Evolutionary conservation across 192 early-diverging fungal genomes (phyloP).

Genomic region (Coemansia umbellata): DNA sequence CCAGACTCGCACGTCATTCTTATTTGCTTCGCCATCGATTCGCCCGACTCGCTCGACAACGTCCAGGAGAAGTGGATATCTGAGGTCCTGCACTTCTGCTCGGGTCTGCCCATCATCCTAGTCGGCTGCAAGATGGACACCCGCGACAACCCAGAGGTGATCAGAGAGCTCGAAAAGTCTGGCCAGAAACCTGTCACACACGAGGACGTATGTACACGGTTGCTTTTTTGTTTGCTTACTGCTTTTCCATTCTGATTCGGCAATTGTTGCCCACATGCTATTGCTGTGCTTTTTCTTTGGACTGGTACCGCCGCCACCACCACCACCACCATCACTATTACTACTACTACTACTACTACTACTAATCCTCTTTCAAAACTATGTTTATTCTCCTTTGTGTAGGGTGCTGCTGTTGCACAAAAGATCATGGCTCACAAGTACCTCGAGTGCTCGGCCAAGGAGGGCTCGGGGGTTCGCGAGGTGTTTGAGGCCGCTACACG

Average conservation of each 20-base stretch:
- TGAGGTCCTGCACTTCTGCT: slow-evolving; percentile 25
- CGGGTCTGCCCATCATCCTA: slow-evolving; percentile 22
- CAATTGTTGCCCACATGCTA: slow-evolving; percentile 26
- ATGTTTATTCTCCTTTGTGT: slow-evolving; percentile 7
- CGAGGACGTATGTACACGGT: slow-evolving; percentile 2
- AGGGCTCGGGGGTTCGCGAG: slow-evolving; percentile 18
- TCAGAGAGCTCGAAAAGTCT: slow-evolving; percentile 49
- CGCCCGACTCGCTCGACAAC: slow-evolving; percentile 78
- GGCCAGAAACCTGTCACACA: neutral
- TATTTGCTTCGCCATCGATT: slow-evolving; percentile 88
- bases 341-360: too few species aligned
- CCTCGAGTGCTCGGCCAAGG: slow-evolving; percentile 77
- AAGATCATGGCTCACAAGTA: slow-evolving; percentile 84
- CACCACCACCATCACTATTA: too few species aligned
- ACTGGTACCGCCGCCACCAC: too few species aligned
- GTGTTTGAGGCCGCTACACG: slow-evolving; percentile 76
- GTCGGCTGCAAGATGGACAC: slow-evolving; percentile 51
- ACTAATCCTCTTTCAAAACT: neutral
- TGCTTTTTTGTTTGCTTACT: slow-evolving; percentile 43
- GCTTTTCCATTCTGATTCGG: slow-evolving; percentile 53
- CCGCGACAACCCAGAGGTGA: slow-evolving; percentile 13
- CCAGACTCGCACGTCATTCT: slow-evolving; percentile 90
- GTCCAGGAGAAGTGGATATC: slow-evolving; percentile 52
- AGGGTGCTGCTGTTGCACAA: slow-evolving; percentile 73
- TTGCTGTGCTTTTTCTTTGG: neutral